These are phyloP conservation scores for Cyberlindnera mrakii DNA, from an alignment of 805 yeast species.

Conservation along the genomic window DNA sequence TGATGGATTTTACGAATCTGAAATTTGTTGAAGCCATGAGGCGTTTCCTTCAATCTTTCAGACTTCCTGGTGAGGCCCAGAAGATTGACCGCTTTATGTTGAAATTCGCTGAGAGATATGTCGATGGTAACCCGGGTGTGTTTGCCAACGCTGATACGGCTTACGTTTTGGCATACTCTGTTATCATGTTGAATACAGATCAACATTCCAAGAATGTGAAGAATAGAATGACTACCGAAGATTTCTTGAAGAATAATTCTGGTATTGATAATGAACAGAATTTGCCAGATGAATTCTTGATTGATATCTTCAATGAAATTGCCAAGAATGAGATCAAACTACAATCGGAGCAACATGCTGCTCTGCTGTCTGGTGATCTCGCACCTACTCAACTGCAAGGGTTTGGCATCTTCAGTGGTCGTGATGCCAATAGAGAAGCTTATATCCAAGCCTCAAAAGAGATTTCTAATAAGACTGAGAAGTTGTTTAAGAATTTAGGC, in stretches of 20 bases:
- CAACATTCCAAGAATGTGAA: conserved; percentile 85
- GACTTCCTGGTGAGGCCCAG: conserved; percentile 98
- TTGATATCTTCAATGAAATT: conserved; percentile 71
- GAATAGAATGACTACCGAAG: conserved; percentile 81
- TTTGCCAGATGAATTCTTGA: conserved; percentile 67
- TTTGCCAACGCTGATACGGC: conserved; percentile 94
- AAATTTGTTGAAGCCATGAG: conserved; percentile 85
- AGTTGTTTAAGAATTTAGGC: conserved; percentile 64
- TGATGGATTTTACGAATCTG: conserved; percentile 65
- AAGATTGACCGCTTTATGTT: conserved; percentile 95
- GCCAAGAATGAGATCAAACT: conserved; percentile 80
- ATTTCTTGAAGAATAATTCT: conserved; percentile 77
- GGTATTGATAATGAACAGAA: conserved; percentile 92
- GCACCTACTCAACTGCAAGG: conserved; percentile 30
- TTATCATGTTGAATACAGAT: conserved; percentile 90
- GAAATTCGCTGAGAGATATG: conserved; percentile 90
- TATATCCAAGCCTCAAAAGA: conserved; percentile 90
- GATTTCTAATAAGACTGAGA: conserved; percentile 84
- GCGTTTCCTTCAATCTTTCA: conserved; percentile 74
- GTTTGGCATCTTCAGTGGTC: conserved; percentile 58
- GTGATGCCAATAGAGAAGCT: conserved; percentile 73
- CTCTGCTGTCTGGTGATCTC: conserved; percentile 63
- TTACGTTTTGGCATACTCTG: conserved; percentile 86
- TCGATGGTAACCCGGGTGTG: conserved; percentile 79
- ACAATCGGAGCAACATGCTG: conserved; percentile 91